Percentiles rank a stretch among this genome's conserved stretches.
Conservation (phyloP, 2,329 filamentous ascomycete species). For the Fusarium abutilonis region DNA sequence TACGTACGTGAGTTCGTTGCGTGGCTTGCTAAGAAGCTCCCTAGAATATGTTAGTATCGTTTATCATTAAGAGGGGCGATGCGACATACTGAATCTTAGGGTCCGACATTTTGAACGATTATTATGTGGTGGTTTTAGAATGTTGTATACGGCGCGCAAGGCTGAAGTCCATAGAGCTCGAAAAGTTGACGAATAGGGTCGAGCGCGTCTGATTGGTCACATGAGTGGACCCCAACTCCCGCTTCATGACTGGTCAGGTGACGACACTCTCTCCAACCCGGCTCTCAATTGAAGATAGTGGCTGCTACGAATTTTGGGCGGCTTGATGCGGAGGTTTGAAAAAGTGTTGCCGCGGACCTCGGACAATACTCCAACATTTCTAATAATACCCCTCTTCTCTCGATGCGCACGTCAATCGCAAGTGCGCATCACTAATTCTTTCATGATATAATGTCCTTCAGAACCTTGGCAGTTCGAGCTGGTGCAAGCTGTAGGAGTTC, state of each 20-base stretch:
- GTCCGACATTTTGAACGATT: conserved; percentile 64
- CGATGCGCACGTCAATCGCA: conserved; percentile 50
- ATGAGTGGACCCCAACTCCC: not conserved
- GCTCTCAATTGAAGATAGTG: conserved; percentile 28
- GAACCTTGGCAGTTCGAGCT: conserved; percentile 63
- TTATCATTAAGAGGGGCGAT: not conserved
- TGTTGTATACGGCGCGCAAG: conserved; percentile 46
- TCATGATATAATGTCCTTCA: conserved; percentile 65
- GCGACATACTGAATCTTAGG: conserved; percentile 75
- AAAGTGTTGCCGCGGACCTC: conserved; percentile 48
- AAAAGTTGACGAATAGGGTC: conserved; percentile 45
- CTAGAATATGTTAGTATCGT: conserved; percentile 58
- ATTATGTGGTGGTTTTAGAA: conserved; percentile 28
- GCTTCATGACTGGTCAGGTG: conserved; percentile 36
- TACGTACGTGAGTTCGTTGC: conserved; percentile 87
- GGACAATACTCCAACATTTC: conserved; percentile 32
- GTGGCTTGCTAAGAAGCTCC: conserved; percentile 88
- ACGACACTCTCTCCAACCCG: conserved; percentile 15
- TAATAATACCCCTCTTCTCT: conserved; percentile 38
- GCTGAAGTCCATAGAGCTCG: conserved; percentile 49
- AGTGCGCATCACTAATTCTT: conserved; percentile 51
- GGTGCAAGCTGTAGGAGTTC: conserved; percentile 57
- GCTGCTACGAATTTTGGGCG: conserved; percentile 43
- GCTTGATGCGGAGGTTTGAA: conserved; percentile 44
- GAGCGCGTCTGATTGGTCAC: conserved; percentile 44